Base-by-base conservation (phyloP, 202 grass and related monocot species). In the Panicum virgatum region DNA sequence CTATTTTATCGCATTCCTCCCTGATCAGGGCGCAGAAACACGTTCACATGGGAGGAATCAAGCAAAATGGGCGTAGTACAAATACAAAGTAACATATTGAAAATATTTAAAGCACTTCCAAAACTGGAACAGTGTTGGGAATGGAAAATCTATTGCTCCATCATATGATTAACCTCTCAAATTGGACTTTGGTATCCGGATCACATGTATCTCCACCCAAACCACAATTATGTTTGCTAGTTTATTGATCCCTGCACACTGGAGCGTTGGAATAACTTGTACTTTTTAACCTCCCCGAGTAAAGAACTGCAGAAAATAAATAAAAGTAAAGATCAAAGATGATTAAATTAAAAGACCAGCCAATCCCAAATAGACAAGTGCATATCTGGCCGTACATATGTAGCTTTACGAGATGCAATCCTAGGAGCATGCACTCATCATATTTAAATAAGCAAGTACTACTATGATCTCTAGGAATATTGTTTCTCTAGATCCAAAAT, bases 201-300 rank as follows among this genome's bases (percentile, higher is more conserved):
- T 75, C 88, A 90, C 88, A 86, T 90, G 84, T 64, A 65, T 57
- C 12, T 56, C 80, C 69, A 75, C 69, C 69, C 38, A 90, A 90
- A 83, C 75, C 44, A 50, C 52, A 81, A 76, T 80, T 54, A 86
- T 76, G 63, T 62, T 3, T 3, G 32, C 32, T 79, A 79, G 18
- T 74, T 75, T 80, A 80, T 80, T 62, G 60, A 74, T 61, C 22
- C 66, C 42, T 88, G 32, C 42, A 62, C 39, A 47, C 15, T 32
- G 5, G 7, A 54, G 51, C 25, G 16, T 68, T 80, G 38, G 74
- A 86, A 83, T 81, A 80, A 37, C 57, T 56, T 14, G 51, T 58
- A 11, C 27, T 45, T 75, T 75, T 83, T 48, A 74, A 65, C 62
- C 40, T 83, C 79, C 44, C 27, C 38, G 69, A 80, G 69, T 27